These are phyloP conservation scores for Alternaria rosae DNA, from an alignment of 2,329 filamentous ascomycete genomes.

Conservation along the genomic window DNA sequence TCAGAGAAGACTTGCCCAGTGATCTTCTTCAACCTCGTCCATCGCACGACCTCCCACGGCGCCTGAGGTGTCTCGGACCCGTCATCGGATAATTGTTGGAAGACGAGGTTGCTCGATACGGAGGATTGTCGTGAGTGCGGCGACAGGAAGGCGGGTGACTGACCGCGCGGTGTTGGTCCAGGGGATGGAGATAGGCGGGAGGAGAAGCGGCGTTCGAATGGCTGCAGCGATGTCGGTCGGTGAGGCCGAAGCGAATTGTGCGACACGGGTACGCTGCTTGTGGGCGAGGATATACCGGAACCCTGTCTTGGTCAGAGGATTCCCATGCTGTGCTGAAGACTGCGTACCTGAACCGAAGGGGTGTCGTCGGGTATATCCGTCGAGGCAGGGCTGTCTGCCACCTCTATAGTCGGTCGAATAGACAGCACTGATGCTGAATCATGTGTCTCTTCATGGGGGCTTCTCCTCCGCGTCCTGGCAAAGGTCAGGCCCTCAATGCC, in stretches of 20 bases:
- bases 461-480: slow-evolving; percentile 33
- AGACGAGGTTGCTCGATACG: slow-evolving; percentile 72
- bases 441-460: slow-evolving; percentile 26
- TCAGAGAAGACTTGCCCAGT: slow-evolving; percentile 92
- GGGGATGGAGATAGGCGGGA: slow-evolving; percentile 76
- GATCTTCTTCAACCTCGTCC: slow-evolving; percentile 92
- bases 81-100: slow-evolving; percentile 63
- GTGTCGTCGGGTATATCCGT: slow-evolving; percentile 83
- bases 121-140: slow-evolving; percentile 83
- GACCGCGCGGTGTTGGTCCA: slow-evolving; percentile 67
- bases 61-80: slow-evolving; percentile 68
- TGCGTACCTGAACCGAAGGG: slow-evolving; percentile 77
- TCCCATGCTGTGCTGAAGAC: slow-evolving; percentile 22
- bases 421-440: slow-evolving; percentile 31
- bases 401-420: slow-evolving; percentile 19
- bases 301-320: slow-evolving; percentile 50
- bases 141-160: slow-evolving; percentile 78
- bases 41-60: slow-evolving; percentile 96
- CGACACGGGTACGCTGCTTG: slow-evolving; percentile 76
- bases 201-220: slow-evolving; percentile 94
- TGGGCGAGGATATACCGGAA: slow-evolving; percentile 67
- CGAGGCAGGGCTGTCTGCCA: slow-evolving; percentile 70
- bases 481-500: slow-evolving; percentile 43
- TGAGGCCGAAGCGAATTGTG: slow-evolving; percentile 73
- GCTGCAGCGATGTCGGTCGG: slow-evolving; percentile 83